phyloP scores from a whole-genome alignment of 2,329 filamentous ascomycete genomes.

The Alternaria solani region DNA sequence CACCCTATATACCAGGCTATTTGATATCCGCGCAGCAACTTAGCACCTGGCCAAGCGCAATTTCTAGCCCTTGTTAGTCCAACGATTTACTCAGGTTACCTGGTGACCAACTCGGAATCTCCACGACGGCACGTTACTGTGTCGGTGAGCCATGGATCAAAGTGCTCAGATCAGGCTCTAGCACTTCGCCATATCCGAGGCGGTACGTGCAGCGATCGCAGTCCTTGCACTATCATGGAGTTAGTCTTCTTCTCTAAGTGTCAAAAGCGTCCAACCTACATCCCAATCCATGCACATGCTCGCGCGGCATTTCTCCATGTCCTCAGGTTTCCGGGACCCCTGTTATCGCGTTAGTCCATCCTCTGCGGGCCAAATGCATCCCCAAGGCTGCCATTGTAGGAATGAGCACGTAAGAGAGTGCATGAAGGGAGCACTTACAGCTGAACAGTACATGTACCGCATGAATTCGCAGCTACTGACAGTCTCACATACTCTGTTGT shows the following conservation, averaged over 20 bases:
- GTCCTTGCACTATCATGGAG: conserved; percentile 7
- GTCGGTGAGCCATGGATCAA: conserved; percentile 1
- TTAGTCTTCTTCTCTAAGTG: background rate
- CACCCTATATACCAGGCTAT: background rate
- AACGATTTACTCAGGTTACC: background rate
- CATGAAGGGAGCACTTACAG: background rate
- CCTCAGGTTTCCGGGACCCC: background rate
- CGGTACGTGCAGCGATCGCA: conserved; percentile 17
- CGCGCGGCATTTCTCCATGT: background rate
- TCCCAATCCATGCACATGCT: conserved; percentile 8
- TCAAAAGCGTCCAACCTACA: conserved; percentile 1
- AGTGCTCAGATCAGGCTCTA: conserved; percentile 7
- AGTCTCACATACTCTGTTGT: background rate
- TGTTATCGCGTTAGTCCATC: background rate
- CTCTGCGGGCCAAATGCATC: background rate
- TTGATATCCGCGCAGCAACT: background rate
- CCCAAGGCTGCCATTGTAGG: background rate
- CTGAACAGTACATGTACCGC: background rate
- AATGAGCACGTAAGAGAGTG: background rate
- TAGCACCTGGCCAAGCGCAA: background rate
- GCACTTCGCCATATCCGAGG: background rate
- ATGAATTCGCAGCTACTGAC: conserved; percentile 1
- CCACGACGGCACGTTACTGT: background rate
- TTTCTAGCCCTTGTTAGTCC: background rate
- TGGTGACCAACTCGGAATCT: background rate